Percentiles rank a stretch among this genome's conserved stretches.
Evolutionary conservation across 441 rosid genomes (phyloP).

Genomic region (Brassica hybrid): DNA sequence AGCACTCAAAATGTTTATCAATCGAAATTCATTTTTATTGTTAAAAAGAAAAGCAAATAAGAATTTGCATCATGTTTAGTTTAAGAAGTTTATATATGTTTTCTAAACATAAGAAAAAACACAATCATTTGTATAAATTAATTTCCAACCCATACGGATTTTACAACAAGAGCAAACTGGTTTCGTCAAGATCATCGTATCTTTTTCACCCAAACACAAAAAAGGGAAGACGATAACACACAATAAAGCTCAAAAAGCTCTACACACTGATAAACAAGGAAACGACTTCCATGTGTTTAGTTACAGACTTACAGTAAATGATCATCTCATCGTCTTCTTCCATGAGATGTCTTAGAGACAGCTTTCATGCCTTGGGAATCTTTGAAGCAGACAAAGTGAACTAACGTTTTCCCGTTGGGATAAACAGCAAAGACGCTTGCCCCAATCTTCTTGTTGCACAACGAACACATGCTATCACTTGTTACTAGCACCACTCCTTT

Average conservation of each 20-base stretch:
- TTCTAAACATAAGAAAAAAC: neutral
- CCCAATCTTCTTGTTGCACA: conserved; percentile 94
- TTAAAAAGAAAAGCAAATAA: neutral
- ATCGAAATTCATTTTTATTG: too few relatives aligned
- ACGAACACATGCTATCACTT: conserved; percentile 83
- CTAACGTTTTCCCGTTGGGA: conserved; percentile 86
- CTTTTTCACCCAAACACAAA: conserved; percentile 12
- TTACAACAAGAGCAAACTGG: conserved; percentile 30
- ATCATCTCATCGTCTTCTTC: conserved; percentile 61
- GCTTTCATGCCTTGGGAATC: conserved; percentile 95
- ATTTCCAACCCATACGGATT: neutral
- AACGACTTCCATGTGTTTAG: conserved; percentile 6
- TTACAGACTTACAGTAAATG: conserved; percentile 29
- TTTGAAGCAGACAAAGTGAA: conserved; percentile 94
- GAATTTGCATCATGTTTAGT: too few relatives aligned
- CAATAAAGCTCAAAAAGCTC: conserved; percentile 3
- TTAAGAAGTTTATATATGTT: neutral
- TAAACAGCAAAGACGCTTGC: conserved; percentile 94
- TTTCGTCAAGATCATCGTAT: neutral
- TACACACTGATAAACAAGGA: neutral
- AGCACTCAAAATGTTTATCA: neutral
- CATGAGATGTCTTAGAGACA: conserved; percentile 64
- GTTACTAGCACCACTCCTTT: conserved; percentile 74
- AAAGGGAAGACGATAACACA: neutral
- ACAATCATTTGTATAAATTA: neutral